phyloP scores from a whole-genome alignment of 371 early-diverging fungal species.

The Mortierella sp. region DNA sequence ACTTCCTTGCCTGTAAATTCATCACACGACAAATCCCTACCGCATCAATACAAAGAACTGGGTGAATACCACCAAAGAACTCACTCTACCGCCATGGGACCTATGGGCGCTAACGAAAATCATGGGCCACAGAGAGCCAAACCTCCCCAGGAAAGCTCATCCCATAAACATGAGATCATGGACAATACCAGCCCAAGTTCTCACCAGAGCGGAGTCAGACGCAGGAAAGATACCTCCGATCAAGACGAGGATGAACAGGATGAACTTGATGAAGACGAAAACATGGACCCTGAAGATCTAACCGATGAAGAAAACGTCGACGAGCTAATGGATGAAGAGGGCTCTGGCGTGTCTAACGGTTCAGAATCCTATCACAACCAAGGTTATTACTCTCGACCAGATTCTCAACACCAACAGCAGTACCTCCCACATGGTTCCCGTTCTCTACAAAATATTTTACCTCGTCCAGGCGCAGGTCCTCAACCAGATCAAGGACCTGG shows the following conservation, averaged over 20 bases:
- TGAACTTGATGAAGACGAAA: slow-evolving; percentile 5
- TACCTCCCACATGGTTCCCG: slow-evolving; percentile 6
- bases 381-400: slow-evolving; percentile 10
- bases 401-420: slow-evolving; percentile 17
- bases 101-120: slow-evolving; percentile 22
- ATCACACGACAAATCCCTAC: background rate
- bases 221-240: background rate
- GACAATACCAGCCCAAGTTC: background rate
- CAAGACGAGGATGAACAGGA: slow-evolving; percentile 5
- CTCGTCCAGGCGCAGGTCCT: slow-evolving; percentile 11
- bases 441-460: slow-evolving; percentile 14
- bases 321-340: slow-evolving; percentile 51
- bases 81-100: slow-evolving; percentile 27
- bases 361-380: background rate
- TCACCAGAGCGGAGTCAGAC: slow-evolving; percentile 7
- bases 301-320: slow-evolving; percentile 40
- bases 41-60: background rate
- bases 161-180: background rate
- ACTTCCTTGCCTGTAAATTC: background rate
- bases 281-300: background rate
- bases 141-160: background rate
- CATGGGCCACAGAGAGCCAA: slow-evolving; percentile 14
- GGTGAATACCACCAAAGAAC: slow-evolving; percentile 16
- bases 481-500: slow-evolving; percentile 7
- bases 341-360: slow-evolving; percentile 17